Evolutionary conservation across 1,139 yeast genomes (phyloP), one percentile per base, ranked within the genome.

Genomic region (Geotrichum histeridarum): DNA sequence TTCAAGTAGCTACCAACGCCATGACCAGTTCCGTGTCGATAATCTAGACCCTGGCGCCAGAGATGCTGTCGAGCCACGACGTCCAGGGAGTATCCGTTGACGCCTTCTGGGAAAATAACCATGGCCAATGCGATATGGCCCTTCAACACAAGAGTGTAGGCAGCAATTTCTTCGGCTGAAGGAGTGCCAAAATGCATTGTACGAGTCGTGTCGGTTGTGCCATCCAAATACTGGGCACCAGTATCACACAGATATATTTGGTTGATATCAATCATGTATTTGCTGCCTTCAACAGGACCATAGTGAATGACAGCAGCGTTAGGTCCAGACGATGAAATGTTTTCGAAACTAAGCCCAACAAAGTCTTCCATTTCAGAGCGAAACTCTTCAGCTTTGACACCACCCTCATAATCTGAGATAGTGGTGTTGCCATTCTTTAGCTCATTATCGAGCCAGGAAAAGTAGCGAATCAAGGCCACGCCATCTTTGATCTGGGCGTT

Each of bases 121-220:
- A 78, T 75, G 5, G 93, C 89, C 51, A 94, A 74, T 0, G 95
- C 86, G 59, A 94, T 76, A 64, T 91, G 89, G 7, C 99, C 99
- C 74, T 93, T 91, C 62, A 94, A 79, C 1, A 94, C 99, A 48
- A 86, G 73, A 0, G 99, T 93, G 70, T 89, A 93, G 12, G 55
- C 52, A 57, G 88, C 84, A 55, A 77, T 77, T 45, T 77, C 77
- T 68, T 93, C 90, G 54, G 84, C 88, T 3, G 70, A 67, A 0
- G 81, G 70, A 22, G 98, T 97, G 2, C 83, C 82, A 66, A 87
- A 85, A 69, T 93, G 98, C 46, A 88, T 67, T 0, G 99, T 93
- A 70, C 99, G 82, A 2, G 99, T 93, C n/a, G 93, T 87, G 70
- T 93, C 99, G 0, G 99, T 93, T 1, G 99, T 93, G 36, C 99